Conservation (phyloP, 208 protist genomes). For the Trypanosoma cruzi region DNA sequence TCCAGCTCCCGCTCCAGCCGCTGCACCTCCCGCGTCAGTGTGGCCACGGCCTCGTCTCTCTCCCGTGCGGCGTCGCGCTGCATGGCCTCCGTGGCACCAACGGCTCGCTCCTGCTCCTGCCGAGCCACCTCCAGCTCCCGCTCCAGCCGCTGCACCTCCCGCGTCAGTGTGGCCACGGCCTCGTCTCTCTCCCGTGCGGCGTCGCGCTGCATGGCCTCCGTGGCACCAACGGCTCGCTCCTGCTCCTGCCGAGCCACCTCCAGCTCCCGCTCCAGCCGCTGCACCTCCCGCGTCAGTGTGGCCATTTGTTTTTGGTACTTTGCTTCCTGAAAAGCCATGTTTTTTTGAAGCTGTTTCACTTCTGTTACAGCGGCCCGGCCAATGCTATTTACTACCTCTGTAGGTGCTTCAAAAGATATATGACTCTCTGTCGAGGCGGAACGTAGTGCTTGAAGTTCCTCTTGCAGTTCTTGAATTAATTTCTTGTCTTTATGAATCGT, state of each 20-base stretch:
- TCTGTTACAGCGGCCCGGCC: constrained; percentile 19
- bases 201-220: constrained; percentile 9
- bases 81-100: no score
- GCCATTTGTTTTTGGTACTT: constrained; percentile 14
- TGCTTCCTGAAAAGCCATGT: constrained; percentile 15
- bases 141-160: constrained; percentile 25
- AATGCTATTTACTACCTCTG: constrained; percentile 10
- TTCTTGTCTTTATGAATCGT: background rate
- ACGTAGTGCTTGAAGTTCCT: background rate
- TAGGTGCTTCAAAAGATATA: constrained; percentile 15
- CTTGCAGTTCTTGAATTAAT: background rate
- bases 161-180: background rate
- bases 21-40: no score
- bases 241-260: background rate
- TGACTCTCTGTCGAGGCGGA: background rate
- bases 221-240: constrained; percentile 1
- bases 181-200: constrained; percentile 1
- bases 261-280: constrained; percentile 20
- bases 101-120: no score
- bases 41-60: background rate
- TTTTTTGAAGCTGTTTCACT: constrained; percentile 23
- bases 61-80: no score
- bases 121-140: no score
- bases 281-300: constrained; percentile 16
- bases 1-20: no score